Evolutionary conservation across 352 stramenopile genomes (phyloP).

Genomic region (Poterioochromonas sp.): DNA sequence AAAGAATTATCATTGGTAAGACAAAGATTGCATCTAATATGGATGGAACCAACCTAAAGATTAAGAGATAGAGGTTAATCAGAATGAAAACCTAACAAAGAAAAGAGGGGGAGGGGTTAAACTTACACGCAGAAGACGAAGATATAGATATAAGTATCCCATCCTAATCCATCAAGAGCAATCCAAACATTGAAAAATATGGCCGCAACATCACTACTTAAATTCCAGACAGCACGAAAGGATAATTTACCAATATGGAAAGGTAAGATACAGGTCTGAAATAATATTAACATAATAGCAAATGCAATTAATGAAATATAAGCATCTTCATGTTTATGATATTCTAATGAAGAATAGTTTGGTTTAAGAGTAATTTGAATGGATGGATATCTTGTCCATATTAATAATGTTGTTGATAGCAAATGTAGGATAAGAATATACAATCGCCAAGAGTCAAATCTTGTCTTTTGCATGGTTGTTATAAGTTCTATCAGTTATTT

Average conservation of each 20-base stretch:
- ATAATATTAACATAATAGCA: neutral
- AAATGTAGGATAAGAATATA: neutral
- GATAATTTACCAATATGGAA: neutral
- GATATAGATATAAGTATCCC: constrained; percentile 23
- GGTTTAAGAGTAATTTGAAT: neutral
- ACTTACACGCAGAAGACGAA: constrained; percentile 23
- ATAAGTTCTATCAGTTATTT: no score
- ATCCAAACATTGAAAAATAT: constrained; percentile 24
- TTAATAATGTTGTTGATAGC: neutral
- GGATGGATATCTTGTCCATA: constrained; percentile 3
- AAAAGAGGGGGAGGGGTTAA: neutral
- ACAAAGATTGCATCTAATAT: no score
- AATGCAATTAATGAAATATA: neutral
- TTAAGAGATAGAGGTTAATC: neutral
- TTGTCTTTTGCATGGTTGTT: no score
- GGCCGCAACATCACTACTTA: neutral
- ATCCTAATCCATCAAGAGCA: constrained; percentile 7
- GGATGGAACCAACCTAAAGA: neutral
- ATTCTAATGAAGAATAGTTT: neutral
- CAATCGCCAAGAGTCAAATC: neutral
- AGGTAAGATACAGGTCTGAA: neutral
- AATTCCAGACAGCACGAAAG: neutral
- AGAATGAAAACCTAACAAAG: neutral
- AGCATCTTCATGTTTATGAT: neutral
- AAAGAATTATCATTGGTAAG: no score